Base-by-base conservation (phyloP, 441 rosid genomes). In the Francoa sonchifolia region DNA sequence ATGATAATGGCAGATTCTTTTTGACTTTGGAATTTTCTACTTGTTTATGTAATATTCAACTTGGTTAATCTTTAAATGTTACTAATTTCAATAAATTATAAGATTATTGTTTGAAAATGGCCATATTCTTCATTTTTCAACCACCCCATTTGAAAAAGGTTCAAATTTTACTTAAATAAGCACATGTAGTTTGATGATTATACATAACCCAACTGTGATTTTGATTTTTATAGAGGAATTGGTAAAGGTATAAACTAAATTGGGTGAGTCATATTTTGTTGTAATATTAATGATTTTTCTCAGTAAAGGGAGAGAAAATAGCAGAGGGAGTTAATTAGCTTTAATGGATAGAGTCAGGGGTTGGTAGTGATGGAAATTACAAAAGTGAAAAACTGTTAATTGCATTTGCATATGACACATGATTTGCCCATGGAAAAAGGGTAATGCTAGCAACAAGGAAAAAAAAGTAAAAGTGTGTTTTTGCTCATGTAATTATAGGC, bases 361-460 rank as follows among this genome's bases (percentile, higher is more conserved):
- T 51, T 56, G 49, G 65, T 46, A 16, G 55, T 29, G 19, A 22
- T 17, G 33, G 58, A 48, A 52, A 60, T 44, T 19, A 47, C 40
- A 43, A 51, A 66, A 54, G 66, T 19, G 28, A 60, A 40, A 53
- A 56, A 47, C 46, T 39, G 48, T 26, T 26, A 10, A 42, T 34
- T 32, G 57, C 49, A 19, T n/a, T n/a, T n/a, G n/a, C n/a, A n/a
- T n/a, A n/a, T 10, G 8, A 68, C 88, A 68, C 71, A 68, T 72
- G 71, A 69, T 69, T 69, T 67, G 65, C 57, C 55, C 35, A 67
- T 55, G 57, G 47, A 63, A 46, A 55, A 67, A 62, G 50, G 63
- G 65, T 2, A 10, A 46, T 55, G 50, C 71, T 37, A 40, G 49
- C 31, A 63, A 55, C 57, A 46, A 59, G 42, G 44, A 36, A 54